Evolutionary conservation across 176 grass and related monocot genomes (phyloP).

Genomic region (Musa beccarii): DNA sequence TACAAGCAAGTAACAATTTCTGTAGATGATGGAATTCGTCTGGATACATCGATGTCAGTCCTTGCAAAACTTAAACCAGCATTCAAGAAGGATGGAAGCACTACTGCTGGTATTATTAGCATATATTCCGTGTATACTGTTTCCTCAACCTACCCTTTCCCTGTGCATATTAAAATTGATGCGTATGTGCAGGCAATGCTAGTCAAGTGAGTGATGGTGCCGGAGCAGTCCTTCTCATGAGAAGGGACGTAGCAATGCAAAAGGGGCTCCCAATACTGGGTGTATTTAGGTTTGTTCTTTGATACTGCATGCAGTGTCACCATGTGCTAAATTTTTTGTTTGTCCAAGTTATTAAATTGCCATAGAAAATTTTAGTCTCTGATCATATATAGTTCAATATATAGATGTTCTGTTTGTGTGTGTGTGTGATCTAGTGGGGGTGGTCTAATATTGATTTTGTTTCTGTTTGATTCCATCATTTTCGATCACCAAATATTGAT

Average conservation of each 20-base stretch:
- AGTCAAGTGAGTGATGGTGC: constrained; percentile 95
- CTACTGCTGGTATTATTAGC: constrained; percentile 63
- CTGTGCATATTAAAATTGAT: constrained; percentile 7
- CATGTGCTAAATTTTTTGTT: too few species aligned
- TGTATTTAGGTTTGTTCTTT: constrained; percentile 42
- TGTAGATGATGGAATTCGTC: constrained; percentile 76
- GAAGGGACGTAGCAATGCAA: constrained; percentile 65
- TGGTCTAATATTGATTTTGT: too few species aligned
- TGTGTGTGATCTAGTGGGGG: too few species aligned
- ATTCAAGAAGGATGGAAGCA: constrained; percentile 84
- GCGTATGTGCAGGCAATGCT: constrained; percentile 54
- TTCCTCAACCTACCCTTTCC: background rate
- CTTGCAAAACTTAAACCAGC: constrained; percentile 83
- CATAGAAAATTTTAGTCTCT: too few species aligned
- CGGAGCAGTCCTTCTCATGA: constrained; percentile 77
- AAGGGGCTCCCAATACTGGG: constrained; percentile 78
- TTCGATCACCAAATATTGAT: too few species aligned
- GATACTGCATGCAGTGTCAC: background rate
- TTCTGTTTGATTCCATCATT: too few species aligned
- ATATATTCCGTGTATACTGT: background rate
- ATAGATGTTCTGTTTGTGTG: too few species aligned
- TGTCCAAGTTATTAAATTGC: too few species aligned
- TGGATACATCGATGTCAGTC: constrained; percentile 44
- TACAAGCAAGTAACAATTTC: constrained; percentile 52
- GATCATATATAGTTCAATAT: too few species aligned